These are phyloP conservation scores for Gnaphalium uliginosum DNA, from an alignment of 129 eudicot species.

Conservation along the genomic window DNA sequence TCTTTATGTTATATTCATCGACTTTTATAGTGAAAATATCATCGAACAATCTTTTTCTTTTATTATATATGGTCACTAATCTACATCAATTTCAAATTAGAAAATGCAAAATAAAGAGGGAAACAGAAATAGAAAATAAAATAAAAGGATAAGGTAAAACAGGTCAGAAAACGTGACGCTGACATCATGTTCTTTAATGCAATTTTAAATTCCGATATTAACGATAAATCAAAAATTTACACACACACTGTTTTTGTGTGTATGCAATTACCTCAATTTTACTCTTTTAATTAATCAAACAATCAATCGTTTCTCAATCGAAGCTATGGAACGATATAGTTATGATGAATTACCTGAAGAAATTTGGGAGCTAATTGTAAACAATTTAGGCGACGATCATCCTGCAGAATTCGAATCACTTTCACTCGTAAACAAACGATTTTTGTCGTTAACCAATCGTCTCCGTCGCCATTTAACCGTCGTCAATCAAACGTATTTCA, in stretches of 20 bases:
- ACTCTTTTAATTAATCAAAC: background rate
- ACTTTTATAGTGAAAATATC: no score
- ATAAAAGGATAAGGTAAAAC: background rate
- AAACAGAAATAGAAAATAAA: no score
- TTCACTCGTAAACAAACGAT: slow-evolving; percentile 44
- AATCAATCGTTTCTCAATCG: background rate
- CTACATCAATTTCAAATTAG: no score
- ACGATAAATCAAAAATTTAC: background rate
- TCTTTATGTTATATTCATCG: no score
- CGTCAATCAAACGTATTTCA: slow-evolving; percentile 31
- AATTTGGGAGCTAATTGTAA: slow-evolving; percentile 48
- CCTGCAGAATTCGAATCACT: slow-evolving; percentile 47
- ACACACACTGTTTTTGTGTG: background rate
- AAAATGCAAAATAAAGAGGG: no score
- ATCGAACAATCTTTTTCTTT: no score
- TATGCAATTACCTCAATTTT: background rate
- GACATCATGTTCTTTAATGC: background rate
- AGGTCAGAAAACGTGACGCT: background rate
- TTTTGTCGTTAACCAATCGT: slow-evolving; percentile 48
- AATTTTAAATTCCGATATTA: background rate
- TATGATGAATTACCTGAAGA: slow-evolving; percentile 45
- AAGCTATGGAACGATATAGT: background rate
- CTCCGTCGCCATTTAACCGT: slow-evolving; percentile 35
- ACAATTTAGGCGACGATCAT: slow-evolving; percentile 32
- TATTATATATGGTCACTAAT: no score